These are phyloP conservation scores for Aspergillus sergii DNA, from an alignment of 2,329 filamentous ascomycete genomes.

Conservation along the genomic window DNA sequence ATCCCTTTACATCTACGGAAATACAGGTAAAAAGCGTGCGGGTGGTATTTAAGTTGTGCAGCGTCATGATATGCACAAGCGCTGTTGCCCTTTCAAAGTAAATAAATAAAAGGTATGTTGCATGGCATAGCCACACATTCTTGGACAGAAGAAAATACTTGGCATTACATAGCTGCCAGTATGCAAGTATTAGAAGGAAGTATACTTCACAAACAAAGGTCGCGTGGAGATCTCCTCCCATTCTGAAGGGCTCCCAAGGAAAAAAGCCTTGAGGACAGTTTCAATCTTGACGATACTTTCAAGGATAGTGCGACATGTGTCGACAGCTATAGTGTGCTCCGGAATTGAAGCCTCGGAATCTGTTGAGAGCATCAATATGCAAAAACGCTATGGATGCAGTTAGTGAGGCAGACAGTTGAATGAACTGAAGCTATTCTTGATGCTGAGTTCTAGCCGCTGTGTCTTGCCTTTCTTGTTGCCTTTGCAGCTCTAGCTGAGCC, in stretches of 20 bases:
- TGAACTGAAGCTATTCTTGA: constrained; percentile 2
- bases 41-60: too few species aligned
- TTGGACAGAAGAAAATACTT: neutral
- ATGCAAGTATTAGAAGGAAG: neutral
- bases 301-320: neutral
- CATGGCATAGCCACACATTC: neutral
- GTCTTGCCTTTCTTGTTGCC: neutral
- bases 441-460: neutral
- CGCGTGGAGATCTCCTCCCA: neutral
- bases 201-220: neutral
- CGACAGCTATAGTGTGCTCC: constrained; percentile 14
- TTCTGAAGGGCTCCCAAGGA: neutral
- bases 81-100: neutral
- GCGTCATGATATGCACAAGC: neutral
- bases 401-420: neutral
- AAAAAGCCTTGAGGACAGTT: neutral
- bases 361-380: constrained; percentile 6
- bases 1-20: neutral
- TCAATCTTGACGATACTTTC: neutral
- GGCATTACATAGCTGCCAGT: neutral
- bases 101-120: too few species aligned
- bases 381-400: constrained; percentile 5
- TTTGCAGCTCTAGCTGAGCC: constrained; percentile 20
- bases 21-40: neutral
- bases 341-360: constrained; percentile 6